phyloP scores from a whole-genome alignment of 164 flowering plant species.

The Pachysandra terminalis region DNA sequence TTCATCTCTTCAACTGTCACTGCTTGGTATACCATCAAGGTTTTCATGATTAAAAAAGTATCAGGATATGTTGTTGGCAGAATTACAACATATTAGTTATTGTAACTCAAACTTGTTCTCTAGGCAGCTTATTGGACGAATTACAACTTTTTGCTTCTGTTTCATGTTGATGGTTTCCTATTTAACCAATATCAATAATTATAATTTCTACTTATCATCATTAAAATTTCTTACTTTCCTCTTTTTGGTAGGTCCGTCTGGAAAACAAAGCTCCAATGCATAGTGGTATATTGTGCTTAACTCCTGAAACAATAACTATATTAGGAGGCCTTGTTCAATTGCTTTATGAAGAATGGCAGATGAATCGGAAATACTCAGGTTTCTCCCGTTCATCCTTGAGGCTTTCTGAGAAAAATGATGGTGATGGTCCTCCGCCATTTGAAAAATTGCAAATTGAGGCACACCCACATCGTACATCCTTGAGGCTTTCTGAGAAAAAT shows the following conservation, averaged over 20 bases:
- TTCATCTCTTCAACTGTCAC: not conserved
- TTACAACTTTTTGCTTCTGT: not conserved
- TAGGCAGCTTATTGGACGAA: not conserved
- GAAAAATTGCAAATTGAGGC: conserved; percentile 68
- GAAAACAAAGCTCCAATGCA: conserved; percentile 53
- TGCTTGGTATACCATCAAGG: not conserved
- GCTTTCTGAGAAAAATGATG: conserved; percentile 35
- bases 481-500: conserved; percentile 34
- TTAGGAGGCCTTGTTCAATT: conserved; percentile 81
- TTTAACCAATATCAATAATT: not conserved
- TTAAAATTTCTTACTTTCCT: conserved; percentile 1
- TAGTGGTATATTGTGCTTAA: conserved; percentile 71
- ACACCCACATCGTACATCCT: conserved; percentile 38
- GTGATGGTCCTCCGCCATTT: conserved; percentile 78
- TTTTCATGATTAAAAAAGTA: not conserved
- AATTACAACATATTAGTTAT: not conserved
- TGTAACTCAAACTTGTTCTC: not conserved
- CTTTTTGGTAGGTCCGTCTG: conserved; percentile 53
- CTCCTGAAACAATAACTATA: conserved; percentile 46
- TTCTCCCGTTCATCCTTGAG: conserved; percentile 54
- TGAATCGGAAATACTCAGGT: conserved; percentile 76
- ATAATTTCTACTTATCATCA: not conserved
- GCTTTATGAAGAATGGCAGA: conserved; percentile 89
- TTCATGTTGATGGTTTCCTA: not conserved
- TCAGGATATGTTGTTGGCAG: not conserved